A percentile compares a stretch with the other conserved stretches of the same genome.
phyloP scores from a whole-genome alignment of 2,329 filamentous ascomycete genomes.

The Penicillium aurantiogriseum region DNA sequence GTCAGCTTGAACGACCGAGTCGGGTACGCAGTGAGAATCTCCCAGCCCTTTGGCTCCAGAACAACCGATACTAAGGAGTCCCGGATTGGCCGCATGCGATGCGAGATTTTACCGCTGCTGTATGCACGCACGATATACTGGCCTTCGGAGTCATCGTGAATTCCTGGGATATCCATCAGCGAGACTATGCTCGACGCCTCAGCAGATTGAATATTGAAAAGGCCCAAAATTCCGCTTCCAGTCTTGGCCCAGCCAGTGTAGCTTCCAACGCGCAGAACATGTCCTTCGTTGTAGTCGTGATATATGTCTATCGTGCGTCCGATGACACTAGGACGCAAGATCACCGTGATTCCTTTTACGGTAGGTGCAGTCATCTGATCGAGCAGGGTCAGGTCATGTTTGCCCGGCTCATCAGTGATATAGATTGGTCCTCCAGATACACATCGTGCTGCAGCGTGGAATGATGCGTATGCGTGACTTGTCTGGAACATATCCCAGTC shows the following conservation, averaged over 20 bases:
- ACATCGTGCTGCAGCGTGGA: conserved; percentile 87
- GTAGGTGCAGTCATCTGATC: conserved; percentile 77
- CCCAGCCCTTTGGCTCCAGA: conserved; percentile 67
- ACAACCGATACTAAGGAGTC: conserved; percentile 59
- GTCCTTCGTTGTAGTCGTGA: conserved; percentile 68
- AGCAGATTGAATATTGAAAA: conserved; percentile 75
- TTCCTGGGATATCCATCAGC: conserved; percentile 71
- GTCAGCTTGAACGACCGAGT: conserved; percentile 54
- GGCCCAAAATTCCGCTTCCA: conserved; percentile 73
- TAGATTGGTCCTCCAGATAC: conserved; percentile 90
- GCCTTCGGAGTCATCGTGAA: conserved; percentile 47
- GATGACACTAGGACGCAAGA: conserved; percentile 73
- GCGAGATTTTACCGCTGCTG: conserved; percentile 59
- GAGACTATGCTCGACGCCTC: conserved; percentile 67
- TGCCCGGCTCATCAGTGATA: conserved; percentile 84
- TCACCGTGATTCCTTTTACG: conserved; percentile 68
- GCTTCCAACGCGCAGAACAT: conserved; percentile 72
- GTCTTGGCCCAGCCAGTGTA: conserved; percentile 68
- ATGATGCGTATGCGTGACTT: conserved; percentile 67
- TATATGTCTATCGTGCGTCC: conserved; percentile 75
- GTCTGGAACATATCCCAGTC: conserved; percentile 80
- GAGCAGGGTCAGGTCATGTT: conserved; percentile 74
- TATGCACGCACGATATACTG: conserved; percentile 75
- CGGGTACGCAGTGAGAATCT: conserved; percentile 76
- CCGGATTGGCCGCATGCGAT: conserved; percentile 36